phyloP scores from a whole-genome alignment of 2,329 filamentous ascomycete genomes.

The Phialophora chinensis region DNA sequence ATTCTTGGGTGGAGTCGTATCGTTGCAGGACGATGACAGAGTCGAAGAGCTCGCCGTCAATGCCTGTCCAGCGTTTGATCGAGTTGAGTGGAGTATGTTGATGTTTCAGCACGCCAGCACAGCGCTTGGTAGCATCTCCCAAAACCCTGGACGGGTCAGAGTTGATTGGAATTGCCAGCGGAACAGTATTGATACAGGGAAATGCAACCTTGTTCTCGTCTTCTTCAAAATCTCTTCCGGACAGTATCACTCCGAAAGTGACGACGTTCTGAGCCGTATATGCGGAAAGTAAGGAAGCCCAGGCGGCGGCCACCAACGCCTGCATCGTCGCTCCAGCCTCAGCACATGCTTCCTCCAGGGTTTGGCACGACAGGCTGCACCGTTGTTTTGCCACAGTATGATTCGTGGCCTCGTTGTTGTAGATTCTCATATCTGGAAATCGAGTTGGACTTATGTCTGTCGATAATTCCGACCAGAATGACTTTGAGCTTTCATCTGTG shows the following conservation, averaged over 20 bases:
- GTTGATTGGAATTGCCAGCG: conserved; percentile 66
- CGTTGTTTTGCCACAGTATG: conserved; percentile 45
- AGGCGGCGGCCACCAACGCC: conserved; percentile 75
- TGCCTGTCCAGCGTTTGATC: conserved; percentile 73
- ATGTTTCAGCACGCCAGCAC: conserved; percentile 68
- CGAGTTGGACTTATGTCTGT: conserved; percentile 64
- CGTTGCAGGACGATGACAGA: conserved; percentile 86
- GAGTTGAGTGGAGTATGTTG: conserved; percentile 74
- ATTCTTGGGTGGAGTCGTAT: conserved; percentile 39
- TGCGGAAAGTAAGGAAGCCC: conserved; percentile 74
- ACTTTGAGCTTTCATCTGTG: conserved; percentile 42
- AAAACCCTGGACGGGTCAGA: conserved; percentile 65
- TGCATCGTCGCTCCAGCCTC: conserved; percentile 73
- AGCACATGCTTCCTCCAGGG: conserved; percentile 64
- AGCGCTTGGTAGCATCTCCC: conserved; percentile 68
- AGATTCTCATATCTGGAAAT: conserved; percentile 78
- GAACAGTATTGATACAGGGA: conserved; percentile 82
- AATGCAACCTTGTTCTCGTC: conserved; percentile 65
- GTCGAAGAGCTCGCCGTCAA: conserved; percentile 75
- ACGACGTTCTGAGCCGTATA: conserved; percentile 78
- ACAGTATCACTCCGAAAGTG: conserved; percentile 80
- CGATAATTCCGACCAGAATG: conserved; percentile 69
- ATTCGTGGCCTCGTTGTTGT: conserved; percentile 49
- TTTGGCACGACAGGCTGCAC: conserved; percentile 49
- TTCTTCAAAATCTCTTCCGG: conserved; percentile 69